Conservation (phyloP, 257 asterid genomes). For the Plantago major region DNA sequence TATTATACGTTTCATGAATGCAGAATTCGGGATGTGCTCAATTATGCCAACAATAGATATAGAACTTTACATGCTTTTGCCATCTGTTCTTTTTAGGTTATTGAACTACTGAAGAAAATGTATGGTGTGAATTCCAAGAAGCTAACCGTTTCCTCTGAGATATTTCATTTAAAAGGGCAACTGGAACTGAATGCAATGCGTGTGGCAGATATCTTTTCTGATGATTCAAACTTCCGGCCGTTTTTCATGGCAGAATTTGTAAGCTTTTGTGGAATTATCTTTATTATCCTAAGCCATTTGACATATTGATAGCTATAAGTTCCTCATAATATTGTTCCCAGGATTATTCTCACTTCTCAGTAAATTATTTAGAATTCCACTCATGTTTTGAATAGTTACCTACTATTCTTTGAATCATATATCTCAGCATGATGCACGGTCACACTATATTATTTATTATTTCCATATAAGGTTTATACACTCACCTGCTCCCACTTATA, state of each 20-base stretch:
- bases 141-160: conserved; percentile 38
- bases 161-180: conserved; percentile 67
- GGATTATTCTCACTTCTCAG: too few relatives aligned
- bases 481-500: not conserved
- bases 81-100: conserved; percentile 53
- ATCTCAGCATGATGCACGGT: too few relatives aligned
- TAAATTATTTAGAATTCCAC: too few relatives aligned
- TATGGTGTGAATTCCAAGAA: conserved; percentile 52
- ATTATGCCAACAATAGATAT: not conserved
- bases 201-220: conserved; percentile 86
- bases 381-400: too few relatives aligned
- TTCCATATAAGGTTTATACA: too few relatives aligned
- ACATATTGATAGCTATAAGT: not conserved
- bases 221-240: conserved; percentile 91
- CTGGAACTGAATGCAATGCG: conserved; percentile 96
- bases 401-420: too few relatives aligned
- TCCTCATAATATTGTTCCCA: not conserved
- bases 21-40: not conserved
- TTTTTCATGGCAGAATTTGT: conserved; percentile 71
- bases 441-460: too few relatives aligned
- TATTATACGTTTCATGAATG: not conserved
- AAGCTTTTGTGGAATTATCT: conserved; percentile 30
- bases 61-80: conserved; percentile 4
- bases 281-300: not conserved
- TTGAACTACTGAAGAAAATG: conserved; percentile 78